phyloP scores from a whole-genome alignment of 805 yeast genomes.

The Wilhelminamyces savonicus region DNA sequence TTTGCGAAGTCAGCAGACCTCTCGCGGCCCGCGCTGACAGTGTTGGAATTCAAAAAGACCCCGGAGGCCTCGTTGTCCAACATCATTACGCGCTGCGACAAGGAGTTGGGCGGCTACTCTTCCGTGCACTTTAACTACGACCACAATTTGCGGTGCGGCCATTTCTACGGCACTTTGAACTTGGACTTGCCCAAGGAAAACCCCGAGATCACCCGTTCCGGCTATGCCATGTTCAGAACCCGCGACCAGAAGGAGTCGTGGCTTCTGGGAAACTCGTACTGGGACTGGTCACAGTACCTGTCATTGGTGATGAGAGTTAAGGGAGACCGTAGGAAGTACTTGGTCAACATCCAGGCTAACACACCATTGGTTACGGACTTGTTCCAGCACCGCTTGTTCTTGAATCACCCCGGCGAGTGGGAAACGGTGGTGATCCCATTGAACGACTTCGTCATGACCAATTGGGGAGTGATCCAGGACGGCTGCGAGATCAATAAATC shows the following conservation, averaged over 20 bases:
- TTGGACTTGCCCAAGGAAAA: conserved; percentile 40
- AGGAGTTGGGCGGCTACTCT: conserved; percentile 74
- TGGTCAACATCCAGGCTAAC: conserved; percentile 77
- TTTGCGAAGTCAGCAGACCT: conserved; percentile 26
- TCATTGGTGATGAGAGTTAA: conserved; percentile 65
- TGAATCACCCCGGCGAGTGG: conserved; percentile 71
- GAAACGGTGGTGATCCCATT: conserved; percentile 76
- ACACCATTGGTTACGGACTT: conserved; percentile 72
- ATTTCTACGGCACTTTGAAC: conserved; percentile 55
- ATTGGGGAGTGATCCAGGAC: conserved; percentile 60
- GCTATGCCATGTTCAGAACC: conserved; percentile 83
- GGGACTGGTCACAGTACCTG: conserved; percentile 66
- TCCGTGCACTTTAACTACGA: conserved; percentile 48
- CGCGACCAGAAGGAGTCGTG: conserved; percentile 43
- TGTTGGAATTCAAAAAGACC: conserved; percentile 53
- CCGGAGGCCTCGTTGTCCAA: conserved; percentile 39
- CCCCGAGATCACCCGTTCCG: conserved; percentile 30
- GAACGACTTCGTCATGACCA: conserved; percentile 74
- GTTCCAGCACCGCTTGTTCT: conserved; percentile 74
- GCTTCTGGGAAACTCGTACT: conserved; percentile 38
- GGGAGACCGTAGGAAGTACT: conserved; percentile 67
- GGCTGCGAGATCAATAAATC: conserved; percentile 53
- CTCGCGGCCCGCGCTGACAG: conserved; percentile 27
- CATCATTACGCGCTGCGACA: conserved; percentile 60
- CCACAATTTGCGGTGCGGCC: conserved; percentile 26